Evolutionary conservation across 2,329 filamentous ascomycete genomes (phyloP).

Genomic region (Claviceps sp.): DNA sequence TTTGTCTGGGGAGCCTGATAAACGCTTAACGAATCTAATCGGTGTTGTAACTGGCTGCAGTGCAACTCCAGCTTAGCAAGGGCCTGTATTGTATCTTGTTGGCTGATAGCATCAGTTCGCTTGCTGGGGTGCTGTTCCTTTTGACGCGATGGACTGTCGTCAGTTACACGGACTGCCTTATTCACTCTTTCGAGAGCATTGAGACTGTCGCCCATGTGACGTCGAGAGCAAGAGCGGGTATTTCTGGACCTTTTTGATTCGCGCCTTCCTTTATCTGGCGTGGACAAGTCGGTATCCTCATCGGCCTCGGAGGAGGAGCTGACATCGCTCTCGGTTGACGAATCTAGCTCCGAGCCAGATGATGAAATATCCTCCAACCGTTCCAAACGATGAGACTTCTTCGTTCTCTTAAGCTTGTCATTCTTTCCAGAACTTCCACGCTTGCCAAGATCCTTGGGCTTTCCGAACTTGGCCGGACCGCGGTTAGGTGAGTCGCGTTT

Average conservation of each 20-base stretch:
- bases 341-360: neutral
- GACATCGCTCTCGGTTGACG: neutral
- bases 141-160: neutral
- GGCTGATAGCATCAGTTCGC: neutral
- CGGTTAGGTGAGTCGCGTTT: neutral
- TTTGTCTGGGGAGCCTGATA: neutral
- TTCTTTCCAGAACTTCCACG: neutral
- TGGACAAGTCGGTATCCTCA: neutral
- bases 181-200: too few relatives aligned
- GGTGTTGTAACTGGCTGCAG: conserved; percentile 1
- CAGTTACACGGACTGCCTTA: neutral
- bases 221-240: neutral
- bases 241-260: neutral
- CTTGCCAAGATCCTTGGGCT: neutral
- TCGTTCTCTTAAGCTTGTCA: neutral
- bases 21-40: neutral
- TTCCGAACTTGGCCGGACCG: neutral
- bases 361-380: neutral
- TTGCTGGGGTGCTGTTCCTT: neutral
- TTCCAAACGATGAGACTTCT: neutral
- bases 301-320: neutral
- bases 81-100: conserved; percentile 1
- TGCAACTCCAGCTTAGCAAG: conserved; percentile 4
- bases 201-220: neutral
- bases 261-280: neutral